Evolutionary conservation across 2,329 filamentous ascomycete species (phyloP).

Genomic region (Dryadomyces quercus-mongolicae): DNA sequence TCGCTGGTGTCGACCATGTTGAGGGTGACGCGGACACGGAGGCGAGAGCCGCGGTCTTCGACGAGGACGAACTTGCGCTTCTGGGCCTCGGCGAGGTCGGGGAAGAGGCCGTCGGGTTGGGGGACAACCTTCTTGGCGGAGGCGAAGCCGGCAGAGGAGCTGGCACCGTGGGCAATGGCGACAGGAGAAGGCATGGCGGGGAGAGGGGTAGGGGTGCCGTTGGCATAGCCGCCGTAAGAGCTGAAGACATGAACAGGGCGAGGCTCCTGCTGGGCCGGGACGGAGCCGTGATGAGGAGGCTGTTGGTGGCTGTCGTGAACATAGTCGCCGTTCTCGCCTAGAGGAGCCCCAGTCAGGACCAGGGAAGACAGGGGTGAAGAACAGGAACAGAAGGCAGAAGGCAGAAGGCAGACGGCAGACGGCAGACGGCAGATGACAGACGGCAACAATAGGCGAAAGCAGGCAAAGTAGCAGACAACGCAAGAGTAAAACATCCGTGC

Average conservation of each 20-base stretch:
- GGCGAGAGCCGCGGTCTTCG: conserved; percentile 72
- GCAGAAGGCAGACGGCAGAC: too few relatives aligned
- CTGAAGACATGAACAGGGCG: conserved; percentile 66
- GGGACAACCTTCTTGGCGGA: conserved; percentile 36
- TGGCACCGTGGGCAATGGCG: conserved; percentile 45
- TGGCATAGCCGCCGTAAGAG: conserved; percentile 53
- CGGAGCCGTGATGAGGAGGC: neutral
- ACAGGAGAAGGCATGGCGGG: conserved; percentile 46
- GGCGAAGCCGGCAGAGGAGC: conserved; percentile 21
- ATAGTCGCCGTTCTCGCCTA: conserved; percentile 8
- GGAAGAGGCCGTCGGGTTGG: conserved; percentile 63
- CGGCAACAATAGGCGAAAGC: conserved; percentile 6
- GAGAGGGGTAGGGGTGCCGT: conserved; percentile 27
- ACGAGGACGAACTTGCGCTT: conserved; percentile 95
- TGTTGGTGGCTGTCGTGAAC: conserved; percentile 9
- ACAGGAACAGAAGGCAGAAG: neutral
- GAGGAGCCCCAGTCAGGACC: too few relatives aligned
- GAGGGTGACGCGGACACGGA: conserved; percentile 85
- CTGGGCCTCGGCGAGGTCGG: conserved; percentile 78
- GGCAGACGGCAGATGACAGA: neutral
- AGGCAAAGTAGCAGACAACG: conserved; percentile 8
- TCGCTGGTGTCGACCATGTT: conserved; percentile 89
- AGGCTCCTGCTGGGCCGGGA: conserved; percentile 33
- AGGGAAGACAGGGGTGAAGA: too few relatives aligned
- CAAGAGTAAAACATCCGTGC: neutral